These are phyloP conservation scores for Biscogniauxia marginata DNA, from an alignment of 2,329 filamentous ascomycete species.

Conservation along the genomic window DNA sequence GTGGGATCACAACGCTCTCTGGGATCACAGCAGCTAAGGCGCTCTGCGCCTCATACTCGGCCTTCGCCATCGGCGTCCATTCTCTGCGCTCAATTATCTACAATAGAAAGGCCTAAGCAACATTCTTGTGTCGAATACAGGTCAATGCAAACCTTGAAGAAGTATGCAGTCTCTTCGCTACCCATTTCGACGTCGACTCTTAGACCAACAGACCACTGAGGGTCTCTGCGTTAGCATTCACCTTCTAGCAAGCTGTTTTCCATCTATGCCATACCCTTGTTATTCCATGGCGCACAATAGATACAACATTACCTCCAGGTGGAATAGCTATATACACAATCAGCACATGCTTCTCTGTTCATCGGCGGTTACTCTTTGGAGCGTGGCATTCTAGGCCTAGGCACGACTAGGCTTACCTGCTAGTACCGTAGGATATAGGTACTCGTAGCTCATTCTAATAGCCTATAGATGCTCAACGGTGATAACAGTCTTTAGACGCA, in stretches of 20 bases:
- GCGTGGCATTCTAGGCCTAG: neutral
- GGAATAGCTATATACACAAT: neutral
- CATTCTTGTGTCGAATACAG: neutral
- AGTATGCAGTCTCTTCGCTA: slow-evolving; percentile 12
- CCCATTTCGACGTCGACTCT: slow-evolving; percentile 7
- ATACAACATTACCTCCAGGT: neutral
- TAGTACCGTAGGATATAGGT: neutral
- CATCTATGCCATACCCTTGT: slow-evolving; percentile 1
- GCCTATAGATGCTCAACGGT: neutral
- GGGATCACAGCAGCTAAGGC: slow-evolving; percentile 20
- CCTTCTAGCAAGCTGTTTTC: neutral
- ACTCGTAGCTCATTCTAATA: slow-evolving; percentile 1
- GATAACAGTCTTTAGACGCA: neutral
- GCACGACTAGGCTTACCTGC: neutral
- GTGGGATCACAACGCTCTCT: slow-evolving; percentile 17
- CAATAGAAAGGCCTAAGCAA: neutral
- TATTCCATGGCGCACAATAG: slow-evolving; percentile 1
- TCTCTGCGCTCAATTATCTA: slow-evolving; percentile 19
- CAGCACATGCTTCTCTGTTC: neutral
- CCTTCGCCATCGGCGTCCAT: slow-evolving; percentile 20
- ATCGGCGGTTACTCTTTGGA: neutral
- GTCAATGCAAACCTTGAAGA: slow-evolving; percentile 12
- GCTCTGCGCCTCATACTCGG: slow-evolving; percentile 23
- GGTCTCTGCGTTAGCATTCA: neutral
- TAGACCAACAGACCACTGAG: slow-evolving; percentile 3